Percentiles rank a stretch among this genome's conserved stretches.
These are phyloP conservation scores for Exidia glandulosa DNA, from an alignment of 768 basidiomycete genomes.

Conservation along the genomic window DNA sequence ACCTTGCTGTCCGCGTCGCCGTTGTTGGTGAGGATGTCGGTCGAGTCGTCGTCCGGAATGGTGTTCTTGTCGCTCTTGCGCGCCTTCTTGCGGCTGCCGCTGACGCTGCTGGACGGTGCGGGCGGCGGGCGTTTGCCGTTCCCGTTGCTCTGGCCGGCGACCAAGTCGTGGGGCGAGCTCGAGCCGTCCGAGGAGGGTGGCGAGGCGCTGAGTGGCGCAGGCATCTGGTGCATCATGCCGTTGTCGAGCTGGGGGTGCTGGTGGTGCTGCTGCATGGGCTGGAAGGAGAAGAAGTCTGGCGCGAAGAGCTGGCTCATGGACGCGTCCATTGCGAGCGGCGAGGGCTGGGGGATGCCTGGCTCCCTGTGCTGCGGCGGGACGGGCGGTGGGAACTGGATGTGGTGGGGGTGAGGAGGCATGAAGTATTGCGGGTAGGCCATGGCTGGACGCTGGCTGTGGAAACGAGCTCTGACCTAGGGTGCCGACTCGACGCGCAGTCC, in stretches of 20 bases:
- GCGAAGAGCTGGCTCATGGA: constrained; percentile 39
- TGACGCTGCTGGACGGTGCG: constrained; percentile 29
- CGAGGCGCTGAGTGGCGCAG: constrained; percentile 49
- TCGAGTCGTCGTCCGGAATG: constrained; percentile 21
- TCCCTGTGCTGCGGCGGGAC: constrained; percentile 2
- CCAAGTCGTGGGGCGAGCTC: constrained; percentile 45
- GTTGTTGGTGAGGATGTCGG: constrained; percentile 30
- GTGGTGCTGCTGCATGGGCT: constrained; percentile 33
- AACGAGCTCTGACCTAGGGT: neutral
- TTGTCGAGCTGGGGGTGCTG: constrained; percentile 17
- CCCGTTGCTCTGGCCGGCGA: constrained; percentile 29
- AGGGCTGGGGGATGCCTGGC: constrained; percentile 33
- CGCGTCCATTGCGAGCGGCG: constrained; percentile 47
- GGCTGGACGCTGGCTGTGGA: neutral
- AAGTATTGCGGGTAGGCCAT: constrained; percentile 18
- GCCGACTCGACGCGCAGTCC: neutral
- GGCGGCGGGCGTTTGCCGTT: constrained; percentile 57
- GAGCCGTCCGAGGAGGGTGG: constrained; percentile 76
- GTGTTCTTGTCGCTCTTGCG: constrained; percentile 43
- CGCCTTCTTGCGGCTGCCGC: constrained; percentile 45
- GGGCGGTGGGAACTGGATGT: constrained; percentile 2
- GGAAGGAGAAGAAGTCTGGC: constrained; percentile 51
- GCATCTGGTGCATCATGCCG: constrained; percentile 38
- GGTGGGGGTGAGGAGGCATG: constrained; percentile 30
- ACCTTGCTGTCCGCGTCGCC: constrained; percentile 58